A percentile compares a stretch with the other conserved stretches of the same genome.
These are phyloP conservation scores for Neurospora discreta DNA, from an alignment of 495 filamentous ascomycete genomes.

Conservation along the genomic window DNA sequence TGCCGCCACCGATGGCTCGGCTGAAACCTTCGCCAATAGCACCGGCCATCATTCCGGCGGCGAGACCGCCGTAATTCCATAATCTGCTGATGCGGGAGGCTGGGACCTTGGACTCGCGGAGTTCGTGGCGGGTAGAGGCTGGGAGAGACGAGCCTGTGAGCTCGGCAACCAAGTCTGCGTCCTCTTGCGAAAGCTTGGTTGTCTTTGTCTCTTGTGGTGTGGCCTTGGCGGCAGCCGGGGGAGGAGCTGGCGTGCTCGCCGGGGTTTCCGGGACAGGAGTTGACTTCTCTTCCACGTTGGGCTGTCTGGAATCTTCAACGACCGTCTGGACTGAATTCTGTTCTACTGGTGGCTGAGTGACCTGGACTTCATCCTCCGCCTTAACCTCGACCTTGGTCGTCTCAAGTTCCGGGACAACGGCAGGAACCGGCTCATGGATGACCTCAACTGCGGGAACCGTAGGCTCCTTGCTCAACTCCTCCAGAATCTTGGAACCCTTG, in stretches of 20 bases:
- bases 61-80: slow-evolving; percentile 91
- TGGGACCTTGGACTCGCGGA: slow-evolving; percentile 83
- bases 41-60: slow-evolving; percentile 93
- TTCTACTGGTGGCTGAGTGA: background rate
- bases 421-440: background rate
- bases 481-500: slow-evolving; percentile 22
- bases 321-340: background rate
- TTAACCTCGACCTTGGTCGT: too few species aligned
- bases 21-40: slow-evolving; percentile 74
- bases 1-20: slow-evolving; percentile 48
- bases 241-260: background rate
- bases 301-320: background rate
- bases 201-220: background rate
- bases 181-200: slow-evolving; percentile 1
- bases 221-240: background rate
- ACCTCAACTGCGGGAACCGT: background rate
- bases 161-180: slow-evolving; percentile 9
- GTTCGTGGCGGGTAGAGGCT: slow-evolving; percentile 42
- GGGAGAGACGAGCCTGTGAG: background rate
- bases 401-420: background rate
- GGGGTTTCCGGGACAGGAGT: background rate
- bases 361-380: background rate
- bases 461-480: slow-evolving; percentile 9
- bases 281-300: background rate
- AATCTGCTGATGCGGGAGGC: slow-evolving; percentile 75